Conservation (phyloP, 305 asterid genomes). For the Salvia sclarea region DNA sequence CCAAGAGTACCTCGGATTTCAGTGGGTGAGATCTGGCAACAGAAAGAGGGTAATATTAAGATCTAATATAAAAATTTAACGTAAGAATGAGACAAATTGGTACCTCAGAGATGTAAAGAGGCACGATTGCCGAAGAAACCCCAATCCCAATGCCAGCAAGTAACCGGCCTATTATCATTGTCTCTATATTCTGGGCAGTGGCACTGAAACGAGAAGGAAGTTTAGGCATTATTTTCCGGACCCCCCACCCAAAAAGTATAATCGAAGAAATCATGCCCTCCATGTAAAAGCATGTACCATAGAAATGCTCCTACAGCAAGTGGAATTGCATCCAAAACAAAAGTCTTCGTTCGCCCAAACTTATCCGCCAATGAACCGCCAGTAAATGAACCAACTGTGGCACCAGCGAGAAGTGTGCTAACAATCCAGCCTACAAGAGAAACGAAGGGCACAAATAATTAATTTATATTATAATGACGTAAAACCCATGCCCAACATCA, state of each 20-base stretch:
- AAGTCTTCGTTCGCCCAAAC: conserved; percentile 93
- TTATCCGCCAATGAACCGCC: conserved; percentile 94
- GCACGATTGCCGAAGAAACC: conserved; percentile 92
- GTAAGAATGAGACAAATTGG: conserved; percentile 16
- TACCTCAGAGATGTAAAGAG: conserved; percentile 99
- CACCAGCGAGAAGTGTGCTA: conserved; percentile 94
- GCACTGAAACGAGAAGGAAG: conserved; percentile 50
- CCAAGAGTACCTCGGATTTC: conserved; percentile 97
- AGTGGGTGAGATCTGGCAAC: conserved; percentile 80
- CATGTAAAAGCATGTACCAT: conserved; percentile 55
- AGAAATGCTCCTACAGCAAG: conserved; percentile 86
- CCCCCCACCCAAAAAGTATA: background rate
- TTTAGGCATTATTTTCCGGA: background rate
- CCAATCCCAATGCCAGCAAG: conserved; percentile 94
- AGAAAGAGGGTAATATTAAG: conserved; percentile 28
- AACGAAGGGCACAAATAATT: conserved; percentile 21
- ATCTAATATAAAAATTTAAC: conserved; percentile 9
- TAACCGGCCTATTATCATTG: conserved; percentile 89
- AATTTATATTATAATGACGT: conserved; percentile 17
- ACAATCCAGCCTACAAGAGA: conserved; percentile 80
- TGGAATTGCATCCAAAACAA: conserved; percentile 86
- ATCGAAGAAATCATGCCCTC: conserved; percentile 17
- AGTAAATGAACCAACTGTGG: conserved; percentile 92
- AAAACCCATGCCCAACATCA: background rate
- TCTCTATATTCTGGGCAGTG: conserved; percentile 72